Base-by-base conservation (phyloP, 179 eudicot genomes). In the Spinacia oleracea region DNA sequence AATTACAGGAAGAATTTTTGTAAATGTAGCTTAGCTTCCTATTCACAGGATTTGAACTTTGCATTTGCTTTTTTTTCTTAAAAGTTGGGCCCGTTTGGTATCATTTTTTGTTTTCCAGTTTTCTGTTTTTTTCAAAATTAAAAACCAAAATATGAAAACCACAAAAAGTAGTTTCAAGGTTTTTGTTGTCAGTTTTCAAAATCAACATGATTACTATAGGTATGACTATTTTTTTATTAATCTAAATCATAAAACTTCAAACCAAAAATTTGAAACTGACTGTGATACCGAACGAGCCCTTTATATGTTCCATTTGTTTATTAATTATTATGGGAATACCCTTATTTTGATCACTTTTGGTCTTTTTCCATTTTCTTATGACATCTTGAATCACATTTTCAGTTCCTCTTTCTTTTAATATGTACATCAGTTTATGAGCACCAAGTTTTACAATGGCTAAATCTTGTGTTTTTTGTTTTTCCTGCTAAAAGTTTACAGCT, bases 391-490 rank as follows among this genome's bases (percentile, higher is more conserved):
- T 8, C 21, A 45, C 45, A 25, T 45, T 74, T 68, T 53, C 23
- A 9, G 64, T 51, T 46, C 62, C 21, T n/a, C 40, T 11, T 58
- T 25, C 18, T 43, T 10, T 75, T n/a, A 12, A 59, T 65, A 65
- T 55, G 69, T 46, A n/a, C 67, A 75, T 35, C 42, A 70, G 78
- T 51, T 27, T 32, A 42, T 64, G 58, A 20, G 16, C 14, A 34
- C 7, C 35, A 43, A 55, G 12, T 42, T 78, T 71, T 58, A 40
- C 14, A 15, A 53, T 66, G n/a, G 29, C 7, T 53, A 21, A 9
- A 20, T 51, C 38, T 1, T 38, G 8, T 48, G 53, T 12, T 15
- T 65, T 48, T 34, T 38, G 40, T 38, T 27, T 29, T 5, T 4
- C 14, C 23, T 10, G 46, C 40, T 56, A n/a, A 38, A 9, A 9